Evolutionary conservation across 345 rosid species (phyloP).

Genomic region (Schrenkiella parvula): DNA sequence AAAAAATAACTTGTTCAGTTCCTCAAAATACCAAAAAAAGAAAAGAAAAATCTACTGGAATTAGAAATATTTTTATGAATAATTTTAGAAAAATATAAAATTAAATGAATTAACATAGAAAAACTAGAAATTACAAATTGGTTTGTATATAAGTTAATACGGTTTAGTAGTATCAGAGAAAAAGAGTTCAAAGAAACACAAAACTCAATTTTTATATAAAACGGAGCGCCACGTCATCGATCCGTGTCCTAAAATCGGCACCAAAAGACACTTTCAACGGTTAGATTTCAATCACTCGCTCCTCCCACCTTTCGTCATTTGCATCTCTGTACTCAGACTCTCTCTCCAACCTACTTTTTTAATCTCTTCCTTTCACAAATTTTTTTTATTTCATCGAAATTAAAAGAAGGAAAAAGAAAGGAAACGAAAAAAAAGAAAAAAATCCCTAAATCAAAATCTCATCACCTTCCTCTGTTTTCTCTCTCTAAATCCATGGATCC

Average conservation of each 20-base stretch:
- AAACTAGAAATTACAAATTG: background rate
- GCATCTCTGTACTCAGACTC: constrained; percentile 6
- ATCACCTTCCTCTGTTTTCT: constrained; percentile 25
- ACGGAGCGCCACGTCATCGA: constrained; percentile 28
- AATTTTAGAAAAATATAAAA: background rate
- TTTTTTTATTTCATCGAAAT: background rate
- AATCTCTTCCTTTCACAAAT: background rate
- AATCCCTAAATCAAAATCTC: constrained; percentile 24
- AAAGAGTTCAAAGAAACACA: constrained; percentile 29
- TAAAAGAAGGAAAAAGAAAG: background rate
- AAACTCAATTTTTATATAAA: constrained; percentile 6
- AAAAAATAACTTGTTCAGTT: background rate
- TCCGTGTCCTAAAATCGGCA: constrained; percentile 23
- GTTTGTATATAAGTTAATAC: background rate
- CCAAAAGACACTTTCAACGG: constrained; percentile 29
- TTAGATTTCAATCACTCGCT: constrained; percentile 16
- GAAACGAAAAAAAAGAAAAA: background rate
- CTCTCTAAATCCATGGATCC: constrained; percentile 41
- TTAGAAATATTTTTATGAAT: background rate
- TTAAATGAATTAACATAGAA: background rate
- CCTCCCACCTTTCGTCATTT: constrained; percentile 14
- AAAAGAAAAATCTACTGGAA: background rate
- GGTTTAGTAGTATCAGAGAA: background rate
- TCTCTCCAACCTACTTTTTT: constrained; percentile 19
- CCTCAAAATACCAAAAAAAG: too few relatives aligned